Percentiles rank a stretch among this genome's conserved stretches.
Evolutionary conservation across 306 rosid genomes (phyloP).

Genomic region (Potentilla sterilis): DNA sequence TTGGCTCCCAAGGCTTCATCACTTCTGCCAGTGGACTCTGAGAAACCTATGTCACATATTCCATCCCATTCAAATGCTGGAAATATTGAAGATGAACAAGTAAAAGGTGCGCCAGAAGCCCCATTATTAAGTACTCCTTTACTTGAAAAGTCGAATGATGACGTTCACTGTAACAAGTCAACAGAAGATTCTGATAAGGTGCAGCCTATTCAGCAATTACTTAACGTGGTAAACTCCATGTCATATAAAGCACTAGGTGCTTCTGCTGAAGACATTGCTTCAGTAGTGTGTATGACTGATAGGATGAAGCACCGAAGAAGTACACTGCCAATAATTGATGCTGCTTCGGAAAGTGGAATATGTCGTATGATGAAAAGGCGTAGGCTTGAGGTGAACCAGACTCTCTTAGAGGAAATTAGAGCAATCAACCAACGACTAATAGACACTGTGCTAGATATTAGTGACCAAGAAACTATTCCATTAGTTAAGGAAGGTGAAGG

Average conservation of each 20-base stretch:
- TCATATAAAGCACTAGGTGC: neutral
- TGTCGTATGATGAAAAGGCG: slow-evolving; percentile 54
- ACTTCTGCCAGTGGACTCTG: neutral
- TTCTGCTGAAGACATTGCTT: neutral
- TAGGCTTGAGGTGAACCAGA: slow-evolving; percentile 61
- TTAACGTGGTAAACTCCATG: neutral
- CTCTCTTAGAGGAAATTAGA: slow-evolving; percentile 80
- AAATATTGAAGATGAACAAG: neutral
- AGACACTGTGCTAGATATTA: slow-evolving; percentile 71
- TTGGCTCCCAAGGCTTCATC: neutral
- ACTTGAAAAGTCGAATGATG: neutral
- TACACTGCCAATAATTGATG: slow-evolving; percentile 60
- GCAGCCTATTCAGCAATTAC: neutral
- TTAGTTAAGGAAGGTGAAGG: slow-evolving; percentile 64
- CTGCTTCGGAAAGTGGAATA: slow-evolving; percentile 52
- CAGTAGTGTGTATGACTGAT: neutral
- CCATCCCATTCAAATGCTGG: neutral
- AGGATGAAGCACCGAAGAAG: slow-evolving; percentile 38
- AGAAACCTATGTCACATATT: neutral
- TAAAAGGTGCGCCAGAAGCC: neutral
- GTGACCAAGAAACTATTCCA: slow-evolving; percentile 61
- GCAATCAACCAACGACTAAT: slow-evolving; percentile 68
- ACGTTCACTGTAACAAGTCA: neutral
- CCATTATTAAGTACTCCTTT: neutral
- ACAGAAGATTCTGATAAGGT: neutral